Evolutionary conservation across 306 rosid species (phyloP).

Genomic region (Gastrolobium villosum): DNA sequence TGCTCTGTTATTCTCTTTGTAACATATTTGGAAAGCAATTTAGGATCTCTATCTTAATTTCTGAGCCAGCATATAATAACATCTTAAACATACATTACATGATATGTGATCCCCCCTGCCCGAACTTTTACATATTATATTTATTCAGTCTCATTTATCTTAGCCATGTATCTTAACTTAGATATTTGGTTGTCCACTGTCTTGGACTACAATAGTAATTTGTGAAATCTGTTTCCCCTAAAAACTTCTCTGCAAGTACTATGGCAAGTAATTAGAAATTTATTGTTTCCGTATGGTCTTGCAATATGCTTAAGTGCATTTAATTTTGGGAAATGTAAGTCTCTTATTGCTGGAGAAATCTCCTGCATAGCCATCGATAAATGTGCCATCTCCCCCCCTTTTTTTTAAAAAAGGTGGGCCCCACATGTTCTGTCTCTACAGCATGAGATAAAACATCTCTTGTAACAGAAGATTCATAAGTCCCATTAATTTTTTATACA

Average conservation of each 20-base stretch:
- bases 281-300: not conserved
- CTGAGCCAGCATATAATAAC: constrained; percentile 18
- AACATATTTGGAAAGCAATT: constrained; percentile 19
- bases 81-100: constrained; percentile 24
- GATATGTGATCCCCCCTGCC: constrained; percentile 6
- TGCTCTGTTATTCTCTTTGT: constrained; percentile 21
- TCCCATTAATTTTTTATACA: not conserved
- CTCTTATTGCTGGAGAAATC: no score
- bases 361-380: no score
- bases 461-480: no score
- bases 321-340: not conserved
- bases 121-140: not conserved
- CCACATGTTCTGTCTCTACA: no score
- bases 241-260: not conserved
- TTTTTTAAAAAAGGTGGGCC: no score
- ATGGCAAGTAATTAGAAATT: not conserved
- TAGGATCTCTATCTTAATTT: constrained; percentile 6
- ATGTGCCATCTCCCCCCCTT: no score
- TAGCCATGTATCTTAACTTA: not conserved
- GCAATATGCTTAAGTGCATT: constrained; percentile 11
- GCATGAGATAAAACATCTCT: no score
- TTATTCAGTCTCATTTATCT: constrained; percentile 4
- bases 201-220: not conserved
- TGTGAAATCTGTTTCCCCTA: constrained; percentile 1
- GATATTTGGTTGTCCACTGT: constrained; percentile 16